phyloP scores from a whole-genome alignment of 345 rosid genomes.

The Eutrema heterophyllum region DNA sequence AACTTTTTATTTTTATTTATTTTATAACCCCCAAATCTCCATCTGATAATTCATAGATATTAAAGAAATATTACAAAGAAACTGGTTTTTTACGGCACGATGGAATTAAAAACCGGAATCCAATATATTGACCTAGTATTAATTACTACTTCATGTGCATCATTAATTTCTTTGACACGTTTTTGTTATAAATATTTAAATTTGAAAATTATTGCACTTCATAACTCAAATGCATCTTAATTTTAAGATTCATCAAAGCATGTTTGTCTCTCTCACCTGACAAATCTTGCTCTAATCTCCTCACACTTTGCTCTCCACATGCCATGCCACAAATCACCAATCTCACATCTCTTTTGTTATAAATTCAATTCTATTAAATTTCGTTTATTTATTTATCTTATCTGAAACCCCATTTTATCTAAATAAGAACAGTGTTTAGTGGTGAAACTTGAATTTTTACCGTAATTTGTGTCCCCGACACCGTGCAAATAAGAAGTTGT shows the following conservation, averaged over 20 bases:
- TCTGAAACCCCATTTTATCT: neutral
- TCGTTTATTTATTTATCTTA: neutral
- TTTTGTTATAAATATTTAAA: neutral
- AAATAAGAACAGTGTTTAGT: neutral
- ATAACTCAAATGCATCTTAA: constrained; percentile 12
- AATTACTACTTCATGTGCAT: constrained; percentile 20
- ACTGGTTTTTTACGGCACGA: constrained; percentile 30
- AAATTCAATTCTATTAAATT: neutral
- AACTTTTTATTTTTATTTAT: constrained; percentile 10
- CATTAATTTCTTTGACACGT: constrained; percentile 6
- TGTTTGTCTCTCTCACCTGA: constrained; percentile 26
- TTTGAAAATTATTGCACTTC: neutral
- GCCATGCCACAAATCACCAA: neutral
- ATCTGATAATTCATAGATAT: neutral
- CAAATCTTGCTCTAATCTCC: constrained; percentile 18
- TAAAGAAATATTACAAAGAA: neutral
- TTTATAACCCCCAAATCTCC: neutral
- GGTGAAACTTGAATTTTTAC: constrained; percentile 28
- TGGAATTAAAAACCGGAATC: constrained; percentile 6
- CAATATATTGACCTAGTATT: constrained; percentile 14
- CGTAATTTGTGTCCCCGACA: constrained; percentile 35
- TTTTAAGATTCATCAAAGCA: constrained; percentile 26
- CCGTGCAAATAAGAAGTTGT: constrained; percentile 35
- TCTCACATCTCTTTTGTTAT: neutral
- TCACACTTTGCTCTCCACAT: constrained; percentile 13